Conservation (phyloP, 2,329 filamentous ascomycete species). For the Microdochium nivale region DNA sequence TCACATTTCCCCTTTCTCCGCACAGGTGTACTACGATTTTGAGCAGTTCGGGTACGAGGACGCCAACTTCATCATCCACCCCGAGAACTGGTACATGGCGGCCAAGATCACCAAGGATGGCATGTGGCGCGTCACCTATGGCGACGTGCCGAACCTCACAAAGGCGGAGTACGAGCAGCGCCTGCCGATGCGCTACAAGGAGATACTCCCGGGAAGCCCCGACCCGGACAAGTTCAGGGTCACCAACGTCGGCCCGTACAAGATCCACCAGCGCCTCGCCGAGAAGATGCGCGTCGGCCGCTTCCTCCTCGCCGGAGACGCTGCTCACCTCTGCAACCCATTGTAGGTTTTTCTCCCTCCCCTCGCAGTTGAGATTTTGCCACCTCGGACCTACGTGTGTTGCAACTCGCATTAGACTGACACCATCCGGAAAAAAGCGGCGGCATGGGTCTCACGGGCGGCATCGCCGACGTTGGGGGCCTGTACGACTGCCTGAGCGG, state of each 20-base stretch:
- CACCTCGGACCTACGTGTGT: too few species aligned
- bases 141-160: conserved; percentile 32
- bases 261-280: conserved; percentile 40
- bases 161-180: conserved; percentile 32
- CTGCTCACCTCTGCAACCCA: conserved; percentile 43
- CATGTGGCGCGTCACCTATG: conserved; percentile 44
- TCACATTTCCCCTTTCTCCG: background rate
- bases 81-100: conserved; percentile 43
- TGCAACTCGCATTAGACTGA: too few species aligned
- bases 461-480: conserved; percentile 38
- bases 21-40: conserved; percentile 32
- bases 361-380: background rate
- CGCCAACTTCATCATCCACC: conserved; percentile 42
- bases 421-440: conserved; percentile 18
- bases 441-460: conserved; percentile 38
- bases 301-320: conserved; percentile 40
- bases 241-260: conserved; percentile 37
- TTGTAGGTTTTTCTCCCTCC: conserved; percentile 22
- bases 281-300: conserved; percentile 36
- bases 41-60: conserved; percentile 31
- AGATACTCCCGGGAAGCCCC: conserved; percentile 39
- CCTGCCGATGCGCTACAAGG: conserved; percentile 35
- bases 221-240: conserved; percentile 39
- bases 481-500: conserved; percentile 36
- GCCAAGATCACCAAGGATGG: conserved; percentile 39